Percentiles rank a stretch among this genome's conserved stretches.
Evolutionary conservation across 805 yeast species (phyloP).

Genomic region (Candida peoriensis): DNA sequence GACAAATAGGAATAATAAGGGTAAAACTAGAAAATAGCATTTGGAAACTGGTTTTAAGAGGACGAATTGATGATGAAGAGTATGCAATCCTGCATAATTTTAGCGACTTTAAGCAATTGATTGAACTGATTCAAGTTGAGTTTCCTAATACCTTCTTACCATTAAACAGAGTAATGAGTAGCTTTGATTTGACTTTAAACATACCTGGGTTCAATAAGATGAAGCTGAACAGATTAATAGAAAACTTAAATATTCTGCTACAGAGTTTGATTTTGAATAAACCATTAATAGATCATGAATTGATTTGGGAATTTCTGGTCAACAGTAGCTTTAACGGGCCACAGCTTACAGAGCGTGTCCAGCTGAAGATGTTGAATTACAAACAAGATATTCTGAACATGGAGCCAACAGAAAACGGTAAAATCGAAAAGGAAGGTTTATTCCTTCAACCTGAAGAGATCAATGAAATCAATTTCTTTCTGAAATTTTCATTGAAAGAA

Average conservation of each 20-base stretch:
- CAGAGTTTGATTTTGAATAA: slow-evolving; percentile 36
- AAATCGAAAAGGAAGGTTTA: slow-evolving; percentile 10
- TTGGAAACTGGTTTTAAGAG: slow-evolving; percentile 27
- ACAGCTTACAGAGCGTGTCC: slow-evolving; percentile 31
- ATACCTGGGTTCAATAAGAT: slow-evolving; percentile 35
- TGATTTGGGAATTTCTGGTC: slow-evolving; percentile 39
- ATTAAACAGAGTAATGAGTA: slow-evolving; percentile 17
- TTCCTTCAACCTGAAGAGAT: slow-evolving; percentile 32
- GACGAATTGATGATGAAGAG: slow-evolving; percentile 8
- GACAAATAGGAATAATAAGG: slow-evolving; percentile 29
- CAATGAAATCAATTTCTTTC: slow-evolving; percentile 43
- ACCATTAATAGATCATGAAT: slow-evolving; percentile 29
- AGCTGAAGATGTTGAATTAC: slow-evolving; percentile 18
- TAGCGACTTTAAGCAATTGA: slow-evolving; percentile 27
- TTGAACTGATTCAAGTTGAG: slow-evolving; percentile 32
- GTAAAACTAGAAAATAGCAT: slow-evolving; percentile 27
- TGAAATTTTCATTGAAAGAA: slow-evolving; percentile 42
- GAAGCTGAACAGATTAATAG: slow-evolving; percentile 42
- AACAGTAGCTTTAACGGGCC: slow-evolving; percentile 26
- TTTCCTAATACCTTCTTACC: slow-evolving; percentile 31
- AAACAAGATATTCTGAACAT: slow-evolving; percentile 24
- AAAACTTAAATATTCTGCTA: slow-evolving; percentile 44
- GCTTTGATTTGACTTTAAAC: slow-evolving; percentile 17
- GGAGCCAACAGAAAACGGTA: background rate
- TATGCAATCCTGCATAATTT: slow-evolving; percentile 25